A percentile compares a stretch with the other conserved stretches of the same genome.
These are phyloP conservation scores for Yarrowia galli DNA, from an alignment of 1,139 yeast genomes.

Conservation along the genomic window DNA sequence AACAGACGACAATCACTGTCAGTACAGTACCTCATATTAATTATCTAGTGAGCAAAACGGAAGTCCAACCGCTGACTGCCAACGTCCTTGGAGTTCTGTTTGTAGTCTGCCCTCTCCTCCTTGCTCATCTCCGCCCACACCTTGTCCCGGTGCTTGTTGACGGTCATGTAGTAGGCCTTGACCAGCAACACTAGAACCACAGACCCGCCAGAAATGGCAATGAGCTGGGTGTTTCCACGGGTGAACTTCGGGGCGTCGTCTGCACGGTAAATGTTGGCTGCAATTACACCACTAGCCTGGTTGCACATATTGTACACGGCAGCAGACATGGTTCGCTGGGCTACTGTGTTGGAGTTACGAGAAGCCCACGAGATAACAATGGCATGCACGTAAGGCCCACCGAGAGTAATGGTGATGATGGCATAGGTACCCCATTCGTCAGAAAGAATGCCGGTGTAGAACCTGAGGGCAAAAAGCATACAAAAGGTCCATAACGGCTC, in stretches of 20 bases:
- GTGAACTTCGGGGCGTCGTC: neutral
- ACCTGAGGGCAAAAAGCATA: neutral
- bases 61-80: constrained; percentile 67
- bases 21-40: no score
- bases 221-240: neutral
- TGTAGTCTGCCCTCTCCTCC: constrained; percentile 58
- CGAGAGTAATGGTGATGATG: neutral
- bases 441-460: neutral
- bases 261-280: neutral
- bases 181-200: neutral
- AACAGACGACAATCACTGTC: no score
- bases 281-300: neutral
- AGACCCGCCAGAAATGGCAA: neutral
- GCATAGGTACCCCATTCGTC: neutral
- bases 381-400: neutral
- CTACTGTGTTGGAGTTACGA: neutral
- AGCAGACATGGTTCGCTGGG: neutral
- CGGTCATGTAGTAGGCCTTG: constrained; percentile 50
- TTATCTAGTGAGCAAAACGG: constrained; percentile 47
- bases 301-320: neutral
- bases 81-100: constrained; percentile 54
- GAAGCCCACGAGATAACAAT: neutral
- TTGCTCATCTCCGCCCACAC: constrained; percentile 58
- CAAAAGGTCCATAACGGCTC: neutral
- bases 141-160: constrained; percentile 56